Conservation (phyloP, 164 flowering plant genomes). For the Santalum album region DNA sequence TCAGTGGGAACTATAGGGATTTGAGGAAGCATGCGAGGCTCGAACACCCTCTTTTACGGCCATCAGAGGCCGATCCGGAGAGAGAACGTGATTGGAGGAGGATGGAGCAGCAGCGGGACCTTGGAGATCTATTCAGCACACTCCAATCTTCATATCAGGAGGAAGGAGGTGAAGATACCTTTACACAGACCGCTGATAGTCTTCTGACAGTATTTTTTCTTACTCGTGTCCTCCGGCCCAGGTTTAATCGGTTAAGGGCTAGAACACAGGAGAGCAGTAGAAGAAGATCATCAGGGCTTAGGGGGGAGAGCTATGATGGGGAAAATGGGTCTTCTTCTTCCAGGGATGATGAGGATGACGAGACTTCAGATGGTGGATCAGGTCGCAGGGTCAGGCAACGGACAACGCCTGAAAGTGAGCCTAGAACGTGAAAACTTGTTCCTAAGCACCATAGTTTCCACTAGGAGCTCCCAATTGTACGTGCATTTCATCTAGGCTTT, state of each 20-base stretch:
- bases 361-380: conserved; percentile 35
- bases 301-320: conserved; percentile 65
- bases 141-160: conserved; percentile 60
- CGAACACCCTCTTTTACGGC: conserved; percentile 68
- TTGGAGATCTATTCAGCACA: conserved; percentile 80
- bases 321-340: conserved; percentile 32
- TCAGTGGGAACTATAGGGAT: conserved; percentile 62
- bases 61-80: conserved; percentile 71
- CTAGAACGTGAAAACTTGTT: conserved; percentile 7
- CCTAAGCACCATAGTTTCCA: neutral
- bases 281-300: conserved; percentile 37
- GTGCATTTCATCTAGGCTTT: too few relatives aligned
- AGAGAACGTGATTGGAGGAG: conserved; percentile 71
- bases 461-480: too few relatives aligned
- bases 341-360: conserved; percentile 41
- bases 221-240: conserved; percentile 42
- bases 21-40: conserved; percentile 81
- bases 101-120: conserved; percentile 76
- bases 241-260: conserved; percentile 52
- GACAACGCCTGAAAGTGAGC: conserved; percentile 33
- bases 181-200: conserved; percentile 35
- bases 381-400: conserved; percentile 23
- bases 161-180: conserved; percentile 29
- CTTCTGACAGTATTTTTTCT: conserved; percentile 58
- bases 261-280: conserved; percentile 42